Evolutionary conservation across 805 yeast genomes (phyloP).

Genomic region (Zygosaccharomyces rouxii): DNA sequence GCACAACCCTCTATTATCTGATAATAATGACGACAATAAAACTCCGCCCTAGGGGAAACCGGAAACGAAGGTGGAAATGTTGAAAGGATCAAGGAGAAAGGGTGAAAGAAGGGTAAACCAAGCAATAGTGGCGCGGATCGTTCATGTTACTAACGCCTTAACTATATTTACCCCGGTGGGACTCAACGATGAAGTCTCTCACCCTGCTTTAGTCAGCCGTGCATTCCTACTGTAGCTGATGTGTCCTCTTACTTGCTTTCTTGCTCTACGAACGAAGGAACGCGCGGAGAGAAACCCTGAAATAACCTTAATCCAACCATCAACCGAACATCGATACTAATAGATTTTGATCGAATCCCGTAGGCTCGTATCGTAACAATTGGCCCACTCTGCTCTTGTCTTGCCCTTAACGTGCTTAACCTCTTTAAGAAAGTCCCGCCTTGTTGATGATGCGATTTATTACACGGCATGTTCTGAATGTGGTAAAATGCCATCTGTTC

Average conservation of each 20-base stretch:
- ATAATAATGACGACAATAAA: background rate
- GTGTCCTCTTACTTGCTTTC: constrained; percentile 2
- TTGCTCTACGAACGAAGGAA: background rate
- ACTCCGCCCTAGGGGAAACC: background rate
- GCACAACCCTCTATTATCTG: background rate
- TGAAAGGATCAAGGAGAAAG: background rate
- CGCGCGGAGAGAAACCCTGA: background rate
- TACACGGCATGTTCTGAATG: background rate
- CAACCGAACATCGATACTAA: too few relatives aligned
- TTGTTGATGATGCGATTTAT: background rate
- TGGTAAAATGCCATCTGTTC: background rate
- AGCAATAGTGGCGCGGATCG: background rate
- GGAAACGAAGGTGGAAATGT: background rate
- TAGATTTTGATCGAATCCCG: background rate
- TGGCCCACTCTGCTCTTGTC: background rate
- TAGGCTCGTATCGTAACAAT: background rate
- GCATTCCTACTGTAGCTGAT: background rate
- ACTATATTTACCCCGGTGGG: background rate
- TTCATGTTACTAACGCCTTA: background rate
- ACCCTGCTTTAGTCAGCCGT: constrained; percentile 1
- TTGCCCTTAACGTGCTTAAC: background rate
- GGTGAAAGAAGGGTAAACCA: background rate
- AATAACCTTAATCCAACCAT: too few relatives aligned
- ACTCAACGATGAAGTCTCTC: background rate
- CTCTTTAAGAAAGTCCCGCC: background rate